phyloP scores from a whole-genome alignment of 768 basidiomycete genomes.

The Candolleomyces aberdarensis region DNA sequence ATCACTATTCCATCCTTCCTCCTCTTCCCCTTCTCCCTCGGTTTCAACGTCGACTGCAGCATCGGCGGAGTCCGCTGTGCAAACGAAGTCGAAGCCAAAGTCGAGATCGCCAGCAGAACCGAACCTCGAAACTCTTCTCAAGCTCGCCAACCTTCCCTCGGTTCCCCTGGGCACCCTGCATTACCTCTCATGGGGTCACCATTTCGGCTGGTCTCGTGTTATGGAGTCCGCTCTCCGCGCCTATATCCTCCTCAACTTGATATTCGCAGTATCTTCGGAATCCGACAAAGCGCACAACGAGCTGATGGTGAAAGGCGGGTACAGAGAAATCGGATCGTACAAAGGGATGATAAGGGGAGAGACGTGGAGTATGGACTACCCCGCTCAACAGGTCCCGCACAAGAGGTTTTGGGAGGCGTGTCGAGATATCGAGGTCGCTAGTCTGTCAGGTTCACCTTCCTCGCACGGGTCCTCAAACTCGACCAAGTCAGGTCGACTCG shows the following conservation, averaged over 20 bases:
- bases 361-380: slow-evolving; percentile 21
- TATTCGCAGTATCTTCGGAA: neutral
- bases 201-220: slow-evolving; percentile 30
- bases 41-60: too few relatives aligned
- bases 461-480: too few relatives aligned
- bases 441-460: too few relatives aligned
- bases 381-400: slow-evolving; percentile 31
- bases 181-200: slow-evolving; percentile 26
- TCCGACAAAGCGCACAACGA: too few relatives aligned
- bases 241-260: slow-evolving; percentile 37
- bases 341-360: slow-evolving; percentile 13
- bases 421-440: too few relatives aligned
- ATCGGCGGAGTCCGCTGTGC: neutral
- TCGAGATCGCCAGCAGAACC: too few relatives aligned
- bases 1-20: slow-evolving; percentile 34
- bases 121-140: slow-evolving; percentile 19
- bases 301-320: slow-evolving; percentile 16
- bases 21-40: neutral
- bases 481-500: neutral
- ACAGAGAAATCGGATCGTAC: slow-evolving; percentile 21
- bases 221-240: slow-evolving; percentile 25
- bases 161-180: slow-evolving; percentile 25
- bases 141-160: slow-evolving; percentile 34
- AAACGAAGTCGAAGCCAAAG: neutral
- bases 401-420: slow-evolving; percentile 18